Evolutionary conservation across 2,329 filamentous ascomycete species (phyloP).

Genomic region (Thelonectria blattea): DNA sequence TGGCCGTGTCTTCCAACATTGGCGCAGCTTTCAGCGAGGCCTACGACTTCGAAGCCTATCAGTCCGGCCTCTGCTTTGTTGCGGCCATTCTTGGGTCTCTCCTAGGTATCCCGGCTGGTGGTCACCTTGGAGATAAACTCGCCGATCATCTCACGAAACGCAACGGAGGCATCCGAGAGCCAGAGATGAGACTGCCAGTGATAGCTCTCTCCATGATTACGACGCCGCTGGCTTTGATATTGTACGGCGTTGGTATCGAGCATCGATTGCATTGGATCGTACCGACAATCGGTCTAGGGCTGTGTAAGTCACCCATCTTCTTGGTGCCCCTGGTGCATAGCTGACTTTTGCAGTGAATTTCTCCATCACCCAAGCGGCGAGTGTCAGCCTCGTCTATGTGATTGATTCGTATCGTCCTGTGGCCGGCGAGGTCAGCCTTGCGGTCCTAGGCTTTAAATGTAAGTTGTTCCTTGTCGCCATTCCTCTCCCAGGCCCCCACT

Average conservation of each 20-base stretch:
- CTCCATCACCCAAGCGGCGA: conserved; percentile 61
- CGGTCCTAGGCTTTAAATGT: conserved; percentile 62
- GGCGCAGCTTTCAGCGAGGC: conserved; percentile 49
- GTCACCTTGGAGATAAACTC: conserved; percentile 53
- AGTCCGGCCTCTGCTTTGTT: conserved; percentile 59
- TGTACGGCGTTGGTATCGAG: conserved; percentile 56
- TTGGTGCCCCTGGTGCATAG: no score
- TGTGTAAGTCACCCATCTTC: conserved; percentile 48
- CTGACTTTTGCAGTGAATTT: conserved; percentile 54
- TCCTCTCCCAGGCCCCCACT: no score
- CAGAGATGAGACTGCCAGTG: conserved; percentile 65
- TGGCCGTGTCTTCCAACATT: conserved; percentile 61
- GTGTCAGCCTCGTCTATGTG: conserved; percentile 61
- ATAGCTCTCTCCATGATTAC: conserved; percentile 58
- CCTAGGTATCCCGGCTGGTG: conserved; percentile 57
- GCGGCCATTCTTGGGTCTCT: conserved; percentile 54
- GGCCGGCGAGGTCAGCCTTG: conserved; percentile 60
- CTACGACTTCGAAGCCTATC: conserved; percentile 53
- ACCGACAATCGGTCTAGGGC: conserved; percentile 59
- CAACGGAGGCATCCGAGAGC: conserved; percentile 63
- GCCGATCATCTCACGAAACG: conserved; percentile 56
- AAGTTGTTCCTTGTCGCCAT: conserved; percentile 28
- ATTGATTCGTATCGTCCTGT: conserved; percentile 64
- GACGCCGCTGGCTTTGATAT: conserved; percentile 51
- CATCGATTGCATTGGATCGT: conserved; percentile 60